Conservation (phyloP, 306 rosid genomes). For the Coriaria nepalensis region DNA sequence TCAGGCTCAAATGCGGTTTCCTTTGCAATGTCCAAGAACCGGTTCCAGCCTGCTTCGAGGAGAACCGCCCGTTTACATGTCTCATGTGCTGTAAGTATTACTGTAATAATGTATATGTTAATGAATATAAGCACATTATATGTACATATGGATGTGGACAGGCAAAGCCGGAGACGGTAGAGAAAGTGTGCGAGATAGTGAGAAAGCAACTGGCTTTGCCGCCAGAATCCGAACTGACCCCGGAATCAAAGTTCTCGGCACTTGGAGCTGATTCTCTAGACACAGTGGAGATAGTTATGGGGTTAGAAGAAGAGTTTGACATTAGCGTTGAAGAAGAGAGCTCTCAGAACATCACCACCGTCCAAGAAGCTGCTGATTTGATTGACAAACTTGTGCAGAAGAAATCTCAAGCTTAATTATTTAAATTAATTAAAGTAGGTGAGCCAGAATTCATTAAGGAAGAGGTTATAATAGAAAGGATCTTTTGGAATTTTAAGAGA, state of each 20-base stretch:
- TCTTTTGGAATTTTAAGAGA: not conserved
- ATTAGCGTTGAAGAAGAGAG: constrained; percentile 31
- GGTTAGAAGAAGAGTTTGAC: constrained; percentile 35
- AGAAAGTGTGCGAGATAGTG: constrained; percentile 31
- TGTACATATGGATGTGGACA: constrained; percentile 1
- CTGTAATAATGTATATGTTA: not conserved
- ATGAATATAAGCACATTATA: not conserved
- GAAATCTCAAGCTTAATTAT: constrained; percentile 12
- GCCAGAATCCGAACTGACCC: constrained; percentile 22
- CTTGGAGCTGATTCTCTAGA: constrained; percentile 43
- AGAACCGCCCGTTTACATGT: constrained; percentile 34
- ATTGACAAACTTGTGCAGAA: constrained; percentile 25
- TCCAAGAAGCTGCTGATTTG: constrained; percentile 41
- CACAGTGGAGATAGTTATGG: constrained; percentile 33
- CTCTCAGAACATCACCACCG: constrained; percentile 30
- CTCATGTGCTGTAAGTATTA: constrained; percentile 34
- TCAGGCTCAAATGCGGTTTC: constrained; percentile 20
- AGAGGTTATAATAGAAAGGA: not conserved
- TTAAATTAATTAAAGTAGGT: not conserved
- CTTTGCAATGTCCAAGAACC: constrained; percentile 21
- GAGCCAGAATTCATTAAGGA: not conserved
- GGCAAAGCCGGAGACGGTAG: constrained; percentile 31
- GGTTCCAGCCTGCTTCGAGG: constrained; percentile 28
- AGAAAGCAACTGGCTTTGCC: constrained; percentile 36
- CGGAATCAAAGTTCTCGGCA: constrained; percentile 25